Base-by-base conservation (phyloP, 2,329 filamentous ascomycete species). In the Teratosphaeriaceae sp. region DNA sequence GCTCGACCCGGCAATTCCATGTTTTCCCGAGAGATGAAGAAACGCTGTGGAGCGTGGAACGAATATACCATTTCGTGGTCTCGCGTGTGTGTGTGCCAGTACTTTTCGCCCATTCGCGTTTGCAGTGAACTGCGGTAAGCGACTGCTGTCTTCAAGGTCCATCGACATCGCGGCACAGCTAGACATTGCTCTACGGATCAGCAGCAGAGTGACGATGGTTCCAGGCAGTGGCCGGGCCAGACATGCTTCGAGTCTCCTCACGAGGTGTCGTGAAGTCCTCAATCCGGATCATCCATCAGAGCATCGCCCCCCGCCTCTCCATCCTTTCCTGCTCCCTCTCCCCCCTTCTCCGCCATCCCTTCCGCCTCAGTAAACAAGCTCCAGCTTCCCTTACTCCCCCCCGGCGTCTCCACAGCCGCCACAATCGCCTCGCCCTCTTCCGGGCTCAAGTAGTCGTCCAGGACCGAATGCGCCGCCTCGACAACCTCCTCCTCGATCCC, bases 391-490 rank as follows among this genome's bases (percentile, higher is more conserved):
- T 37, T 46, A 8, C 43, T 55, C 16, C 57, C 56, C 27, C 58
- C 50, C 26, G 62, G 60, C 20, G 62, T 65, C 44, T 63, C 59
- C 40, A 74, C 71, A 3, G 71, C 71, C 39, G 59, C 55, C 11
- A 67, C 56, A 36, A 83, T 65, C 9, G 75, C 78, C 58, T 84
- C 80, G 0, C 80, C 82, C 59, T 85, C 82, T 52, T 94, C 85
- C 0, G 88, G 84, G 41, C 85, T 92, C 18, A 95, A 78, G 2
- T 80, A 79, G 47, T 87, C 72, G 60, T 95, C 88, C 29, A 97
- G 65, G 49, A 98, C 70, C 57, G 85, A 80, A 54, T 90, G 82
- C 3, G 92, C 90, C 64, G 83, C 80, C 50, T 90, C 85, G 1
- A 84, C 78, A 1, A 88, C 86, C 50, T 87, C 85, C 21, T 83